Evolutionary conservation across 2,329 filamentous ascomycete species (phyloP).

Genomic region (Botrytis paeoniae): DNA sequence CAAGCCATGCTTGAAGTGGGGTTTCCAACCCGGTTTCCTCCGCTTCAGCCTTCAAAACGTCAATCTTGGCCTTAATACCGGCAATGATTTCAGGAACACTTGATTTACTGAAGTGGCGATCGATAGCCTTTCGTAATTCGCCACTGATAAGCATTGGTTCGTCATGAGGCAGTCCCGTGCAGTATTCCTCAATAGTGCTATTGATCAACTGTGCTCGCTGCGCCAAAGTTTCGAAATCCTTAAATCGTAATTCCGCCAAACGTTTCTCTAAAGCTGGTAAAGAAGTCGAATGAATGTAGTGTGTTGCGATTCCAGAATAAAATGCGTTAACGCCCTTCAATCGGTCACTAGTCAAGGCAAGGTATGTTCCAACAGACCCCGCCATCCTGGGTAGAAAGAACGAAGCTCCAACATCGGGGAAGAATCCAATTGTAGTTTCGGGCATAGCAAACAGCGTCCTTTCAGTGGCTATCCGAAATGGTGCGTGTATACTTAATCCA

Average conservation of each 20-base stretch:
- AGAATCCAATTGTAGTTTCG: constrained; percentile 97
- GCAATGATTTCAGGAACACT: constrained; percentile 67
- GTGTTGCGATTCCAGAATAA: constrained; percentile 88
- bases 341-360: constrained; percentile 84
- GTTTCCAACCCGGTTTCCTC: constrained; percentile 10
- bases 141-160: constrained; percentile 67
- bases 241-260: constrained; percentile 84
- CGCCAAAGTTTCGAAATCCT: constrained; percentile 64
- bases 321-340: constrained; percentile 82
- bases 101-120: constrained; percentile 72
- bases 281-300: constrained; percentile 90
- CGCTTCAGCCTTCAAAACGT: constrained; percentile 33
- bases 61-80: constrained; percentile 43
- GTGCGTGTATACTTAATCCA: constrained; percentile 89
- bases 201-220: constrained; percentile 72
- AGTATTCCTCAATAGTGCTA: constrained; percentile 87
- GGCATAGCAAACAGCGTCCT: constrained; percentile 97
- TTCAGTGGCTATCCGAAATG: constrained; percentile 94
- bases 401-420: constrained; percentile 93
- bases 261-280: constrained; percentile 78
- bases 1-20: constrained; percentile 67
- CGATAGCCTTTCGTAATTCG: constrained; percentile 73
- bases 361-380: constrained; percentile 83
- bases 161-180: constrained; percentile 76
- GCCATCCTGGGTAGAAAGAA: constrained; percentile 94